Percentiles rank a stretch among this genome's conserved stretches.
Conservation (phyloP, 2,329 filamentous ascomycete genomes). For the Fusarium sp. region DNA sequence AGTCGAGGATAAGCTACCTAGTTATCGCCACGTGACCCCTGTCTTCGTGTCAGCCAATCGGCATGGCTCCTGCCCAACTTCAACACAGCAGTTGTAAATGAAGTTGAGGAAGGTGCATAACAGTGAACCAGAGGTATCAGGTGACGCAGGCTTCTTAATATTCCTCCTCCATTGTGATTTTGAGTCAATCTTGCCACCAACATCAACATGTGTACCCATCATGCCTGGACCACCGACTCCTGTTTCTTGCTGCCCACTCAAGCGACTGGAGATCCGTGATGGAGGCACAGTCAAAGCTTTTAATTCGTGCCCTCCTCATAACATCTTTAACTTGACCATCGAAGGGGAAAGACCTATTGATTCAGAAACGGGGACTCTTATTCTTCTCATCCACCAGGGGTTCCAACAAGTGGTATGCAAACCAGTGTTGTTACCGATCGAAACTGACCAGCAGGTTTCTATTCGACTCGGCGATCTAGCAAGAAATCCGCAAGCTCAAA, state of each 20-base stretch:
- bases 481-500: slow-evolving; percentile 5
- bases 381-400: slow-evolving; percentile 43
- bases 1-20: slow-evolving; percentile 3
- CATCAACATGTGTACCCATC: not conserved
- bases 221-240: slow-evolving; percentile 46
- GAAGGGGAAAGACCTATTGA: slow-evolving; percentile 38
- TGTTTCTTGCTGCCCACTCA: slow-evolving; percentile 45
- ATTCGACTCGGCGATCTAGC: slow-evolving; percentile 44
- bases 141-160: not conserved
- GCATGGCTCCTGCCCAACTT: slow-evolving; percentile 1
- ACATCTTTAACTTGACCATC: slow-evolving; percentile 42
- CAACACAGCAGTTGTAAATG: slow-evolving; percentile 65
- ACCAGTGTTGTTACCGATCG: not conserved
- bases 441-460: slow-evolving; percentile 40
- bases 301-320: slow-evolving; percentile 31
- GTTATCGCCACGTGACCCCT: slow-evolving; percentile 33
- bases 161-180: not conserved
- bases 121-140: not conserved
- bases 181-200: not conserved
- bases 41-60: slow-evolving; percentile 6
- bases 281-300: slow-evolving; percentile 33
- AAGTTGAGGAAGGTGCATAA: slow-evolving; percentile 3
- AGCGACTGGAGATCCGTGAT: slow-evolving; percentile 44
- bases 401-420: slow-evolving; percentile 40
- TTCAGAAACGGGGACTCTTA: slow-evolving; percentile 27